Conservation (phyloP, 768 basidiomycete genomes). For the Mycena kentingensis region DNA sequence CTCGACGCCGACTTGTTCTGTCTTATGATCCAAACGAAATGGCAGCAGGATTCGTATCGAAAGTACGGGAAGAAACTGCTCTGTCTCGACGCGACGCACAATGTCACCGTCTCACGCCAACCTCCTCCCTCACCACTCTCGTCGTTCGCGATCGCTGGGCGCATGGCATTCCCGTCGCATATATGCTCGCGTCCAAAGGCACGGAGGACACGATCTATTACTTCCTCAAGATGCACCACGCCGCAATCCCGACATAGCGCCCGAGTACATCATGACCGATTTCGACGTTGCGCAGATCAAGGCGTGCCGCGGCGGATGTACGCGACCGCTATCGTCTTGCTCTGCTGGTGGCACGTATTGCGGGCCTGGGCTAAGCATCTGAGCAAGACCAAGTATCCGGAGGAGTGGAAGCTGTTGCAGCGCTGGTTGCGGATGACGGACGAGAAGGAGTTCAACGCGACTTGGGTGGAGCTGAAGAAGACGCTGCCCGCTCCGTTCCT, state of each 20-base stretch:
- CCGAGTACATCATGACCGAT: slow-evolving; percentile 7
- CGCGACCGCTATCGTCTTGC: not conserved
- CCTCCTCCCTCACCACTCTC: not conserved
- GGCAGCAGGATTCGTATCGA: not conserved
- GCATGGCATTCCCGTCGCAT: slow-evolving; percentile 18
- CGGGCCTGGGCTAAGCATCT: slow-evolving; percentile 34
- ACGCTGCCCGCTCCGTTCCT: slow-evolving; percentile 8
- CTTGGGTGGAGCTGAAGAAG: slow-evolving; percentile 19
- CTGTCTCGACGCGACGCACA: not conserved
- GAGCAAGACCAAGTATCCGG: not conserved
- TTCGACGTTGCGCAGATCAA: slow-evolving; percentile 14
- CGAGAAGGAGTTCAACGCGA: slow-evolving; percentile 17
- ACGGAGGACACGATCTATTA: slow-evolving; percentile 20
- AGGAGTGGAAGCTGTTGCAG: slow-evolving; percentile 26
- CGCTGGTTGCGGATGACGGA: slow-evolving; percentile 24
- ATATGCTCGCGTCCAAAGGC: slow-evolving; percentile 23
- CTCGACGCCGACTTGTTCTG: not conserved
- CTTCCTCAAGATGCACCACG: slow-evolving; percentile 10
- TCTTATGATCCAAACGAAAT: not conserved
- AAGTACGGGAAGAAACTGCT: not conserved
- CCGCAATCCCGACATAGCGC: not conserved
- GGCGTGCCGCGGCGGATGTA: not conserved
- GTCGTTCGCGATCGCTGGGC: not conserved
- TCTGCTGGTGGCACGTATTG: slow-evolving; percentile 36
- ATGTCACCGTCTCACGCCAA: not conserved